These are phyloP conservation scores for Funneliformis mosseae DNA, from an alignment of 192 early-diverging fungal genomes.

Conservation along the genomic window DNA sequence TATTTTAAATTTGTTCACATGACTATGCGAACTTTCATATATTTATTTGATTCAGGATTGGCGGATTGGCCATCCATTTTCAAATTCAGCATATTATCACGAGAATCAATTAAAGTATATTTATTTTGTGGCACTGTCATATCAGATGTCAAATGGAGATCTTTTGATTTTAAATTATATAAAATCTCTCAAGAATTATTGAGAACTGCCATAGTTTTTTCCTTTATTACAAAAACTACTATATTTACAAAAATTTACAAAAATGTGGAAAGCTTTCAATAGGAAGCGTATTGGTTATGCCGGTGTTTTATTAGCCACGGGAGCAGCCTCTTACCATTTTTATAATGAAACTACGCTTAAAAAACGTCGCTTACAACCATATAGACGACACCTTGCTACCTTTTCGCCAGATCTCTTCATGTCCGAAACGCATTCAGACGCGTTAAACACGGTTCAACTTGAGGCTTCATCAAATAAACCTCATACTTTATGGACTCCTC, in stretches of 20 bases:
- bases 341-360: conserved; percentile 3
- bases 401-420: conserved; percentile 5
- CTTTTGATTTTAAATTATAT: too few relatives aligned
- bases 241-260: background rate
- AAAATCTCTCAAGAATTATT: too few relatives aligned
- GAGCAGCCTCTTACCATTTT: conserved; percentile 12
- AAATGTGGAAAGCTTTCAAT: conserved; percentile 3
- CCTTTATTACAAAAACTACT: too few relatives aligned
- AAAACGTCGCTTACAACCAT: background rate
- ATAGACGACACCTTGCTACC: background rate
- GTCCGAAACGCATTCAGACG: conserved; percentile 6
- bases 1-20: too few relatives aligned
- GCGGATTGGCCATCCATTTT: too few relatives aligned
- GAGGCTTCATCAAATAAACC: conserved; percentile 45
- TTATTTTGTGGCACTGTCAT: too few relatives aligned
- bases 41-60: too few relatives aligned
- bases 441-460: conserved; percentile 23
- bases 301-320: background rate
- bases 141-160: too few relatives aligned
- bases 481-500: conserved; percentile 75
- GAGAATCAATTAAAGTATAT: too few relatives aligned
- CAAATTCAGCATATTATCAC: too few relatives aligned
- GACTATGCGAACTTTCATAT: too few relatives aligned
- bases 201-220: too few relatives aligned
- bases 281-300: background rate